These are phyloP conservation scores for Nectriaceae sp. DNA, from an alignment of 2,329 filamentous ascomycete genomes.

Conservation along the genomic window DNA sequence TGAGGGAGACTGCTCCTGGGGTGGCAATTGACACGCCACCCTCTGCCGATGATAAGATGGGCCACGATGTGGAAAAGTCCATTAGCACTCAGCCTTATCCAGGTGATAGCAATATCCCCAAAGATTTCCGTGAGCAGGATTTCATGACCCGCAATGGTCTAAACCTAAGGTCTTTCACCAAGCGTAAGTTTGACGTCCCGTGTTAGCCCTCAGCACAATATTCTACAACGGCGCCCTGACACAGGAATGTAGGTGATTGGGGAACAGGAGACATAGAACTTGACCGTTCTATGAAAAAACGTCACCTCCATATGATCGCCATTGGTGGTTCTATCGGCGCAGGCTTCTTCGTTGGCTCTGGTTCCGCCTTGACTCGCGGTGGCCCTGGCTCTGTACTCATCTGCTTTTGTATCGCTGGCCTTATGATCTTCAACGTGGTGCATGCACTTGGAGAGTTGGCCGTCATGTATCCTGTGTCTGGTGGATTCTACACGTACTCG, in stretches of 20 bases:
- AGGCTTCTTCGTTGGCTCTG: background rate
- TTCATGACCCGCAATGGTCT: background rate
- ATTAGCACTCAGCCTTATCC: background rate
- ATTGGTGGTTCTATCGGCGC: background rate
- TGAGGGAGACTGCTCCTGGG: background rate
- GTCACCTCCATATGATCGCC: background rate
- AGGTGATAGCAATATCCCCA: background rate
- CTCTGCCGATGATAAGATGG: background rate
- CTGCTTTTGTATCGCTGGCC: background rate
- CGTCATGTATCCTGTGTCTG: background rate
- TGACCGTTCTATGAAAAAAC: background rate
- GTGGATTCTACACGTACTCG: background rate
- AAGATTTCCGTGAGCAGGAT: background rate
- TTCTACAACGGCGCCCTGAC: too few species aligned
- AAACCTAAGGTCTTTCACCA: background rate
- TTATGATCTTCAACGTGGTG: background rate
- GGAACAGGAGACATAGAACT: background rate
- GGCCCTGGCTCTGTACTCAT: background rate
- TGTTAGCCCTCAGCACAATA: background rate
- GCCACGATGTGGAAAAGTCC: background rate
- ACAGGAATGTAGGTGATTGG: background rate
- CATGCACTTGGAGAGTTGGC: background rate
- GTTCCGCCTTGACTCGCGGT: background rate
- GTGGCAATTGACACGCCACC: background rate
- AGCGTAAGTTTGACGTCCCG: background rate